Evolutionary conservation across 352 stramenopile genomes (phyloP), one percentile per base, ranked within the genome.

Genomic region (Phytophthora quininea): DNA sequence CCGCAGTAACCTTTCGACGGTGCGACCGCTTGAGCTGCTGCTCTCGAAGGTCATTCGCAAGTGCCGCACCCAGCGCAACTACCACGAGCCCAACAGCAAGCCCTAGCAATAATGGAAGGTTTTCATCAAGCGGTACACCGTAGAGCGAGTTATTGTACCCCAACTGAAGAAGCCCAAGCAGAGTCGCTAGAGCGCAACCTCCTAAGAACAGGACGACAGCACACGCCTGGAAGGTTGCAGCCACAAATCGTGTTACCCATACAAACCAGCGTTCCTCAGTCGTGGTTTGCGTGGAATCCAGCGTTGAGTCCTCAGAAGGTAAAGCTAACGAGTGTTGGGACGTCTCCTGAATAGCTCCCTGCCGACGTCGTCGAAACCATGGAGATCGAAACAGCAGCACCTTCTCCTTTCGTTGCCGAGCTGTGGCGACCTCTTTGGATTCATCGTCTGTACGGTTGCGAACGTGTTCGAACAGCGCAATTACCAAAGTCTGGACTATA

Each of bases 231-330:
- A 78, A 90, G 9, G 80, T 52, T 24, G 66, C 59, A 6, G 84
- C 69, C 6, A 81, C 59, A 27, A 88, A 89, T 3, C 74, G 76
- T 30, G 68, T 52, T 6, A 90, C 71, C 84, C 84, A 94, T 42
- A 77, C 76, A 62, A 88, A 92, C 81, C 85, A 94, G 14, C 84
- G 80, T 62, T 94, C 86, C 52, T 94, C 86, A 2, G 86, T 90
- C 33, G 86, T 94, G 2, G 76, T 59, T 43, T 89, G 84, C 0
- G 61, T 66, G 0, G 58, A 67, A n/a, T 78, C 75, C 12, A 91
- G 71, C n/a, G 77, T 76, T 27, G 80, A 89, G 1, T 58, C 46
- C n/a, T 62, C 63, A 3, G 12, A 30, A n/a, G 42, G 46, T 1
- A 56, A 29, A 30, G 15, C 35, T 14, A 52, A 54, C 7, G 56